Conservation (phyloP, 108 stramenopile species). For the Pseudonitzschia delicatissima region DNA sequence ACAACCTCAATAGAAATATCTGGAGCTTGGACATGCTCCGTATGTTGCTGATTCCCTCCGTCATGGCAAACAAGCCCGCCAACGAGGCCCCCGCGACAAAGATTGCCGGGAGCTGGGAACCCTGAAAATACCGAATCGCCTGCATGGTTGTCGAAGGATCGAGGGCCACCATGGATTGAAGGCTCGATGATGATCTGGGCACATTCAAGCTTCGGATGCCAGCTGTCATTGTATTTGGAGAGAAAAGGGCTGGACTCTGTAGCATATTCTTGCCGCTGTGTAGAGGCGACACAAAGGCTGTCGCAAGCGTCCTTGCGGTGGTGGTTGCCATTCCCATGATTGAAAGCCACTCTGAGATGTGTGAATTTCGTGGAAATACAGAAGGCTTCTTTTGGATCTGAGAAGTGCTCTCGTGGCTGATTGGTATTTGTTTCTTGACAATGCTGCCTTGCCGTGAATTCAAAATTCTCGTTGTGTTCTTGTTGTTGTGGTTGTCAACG, state of each 20-base stretch:
- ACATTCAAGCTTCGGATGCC: neutral
- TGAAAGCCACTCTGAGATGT: no score
- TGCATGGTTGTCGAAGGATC: neutral
- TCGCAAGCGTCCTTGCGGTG: neutral
- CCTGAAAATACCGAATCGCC: slow-evolving; percentile 8
- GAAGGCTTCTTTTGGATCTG: no score
- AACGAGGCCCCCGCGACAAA: slow-evolving; percentile 30
- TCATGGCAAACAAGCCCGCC: slow-evolving; percentile 22
- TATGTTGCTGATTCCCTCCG: slow-evolving; percentile 13
- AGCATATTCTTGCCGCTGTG: neutral
- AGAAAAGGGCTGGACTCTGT: neutral
- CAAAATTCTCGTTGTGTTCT: no score
- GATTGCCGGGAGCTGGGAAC: slow-evolving; percentile 6
- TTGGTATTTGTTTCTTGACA: no score
- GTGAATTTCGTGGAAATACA: no score
- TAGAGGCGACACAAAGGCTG: neutral
- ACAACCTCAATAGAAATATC: slow-evolving; percentile 14
- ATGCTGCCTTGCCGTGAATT: no score
- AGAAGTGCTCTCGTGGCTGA: no score
- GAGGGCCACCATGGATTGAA: neutral
- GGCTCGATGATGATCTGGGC: neutral
- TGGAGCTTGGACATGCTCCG: neutral
- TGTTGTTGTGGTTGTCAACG: no score
- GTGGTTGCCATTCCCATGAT: neutral
- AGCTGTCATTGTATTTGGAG: neutral